Base-by-base conservation (phyloP, 2,329 filamentous ascomycete species). In the Alternaria brassicicola region DNA sequence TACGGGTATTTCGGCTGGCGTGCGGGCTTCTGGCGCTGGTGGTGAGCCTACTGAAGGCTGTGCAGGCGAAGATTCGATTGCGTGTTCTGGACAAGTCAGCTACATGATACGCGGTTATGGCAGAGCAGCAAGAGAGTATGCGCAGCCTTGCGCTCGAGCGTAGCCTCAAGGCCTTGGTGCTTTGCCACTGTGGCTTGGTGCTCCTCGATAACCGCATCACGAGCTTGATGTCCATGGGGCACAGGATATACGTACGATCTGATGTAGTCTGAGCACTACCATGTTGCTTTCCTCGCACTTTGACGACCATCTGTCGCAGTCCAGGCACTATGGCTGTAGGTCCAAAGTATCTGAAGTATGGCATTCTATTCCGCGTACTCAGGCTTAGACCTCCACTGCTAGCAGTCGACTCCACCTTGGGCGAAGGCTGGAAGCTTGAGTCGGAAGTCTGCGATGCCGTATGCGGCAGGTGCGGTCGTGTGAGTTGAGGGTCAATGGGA, bases 301-400 rank as follows among this genome's bases (percentile, higher is more conserved):
- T 88, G 57, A 90, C 88, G 25, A 96, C 91, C 91, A 96, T 96
- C 76, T 96, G 92, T 77, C 96, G 96, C 79, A 93, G 96, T 21
- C 92, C 92, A 1, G 92, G 92, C 51, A 95, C 91, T 70, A 96
- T 96, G 62, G 92, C 93, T 1, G 93, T 96, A 0, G 92, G 91
- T 0, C 92, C 93, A 73, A 96, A 95, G 77, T 95, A 96, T 59
- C 93, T 84, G 69, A 96, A 96, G 74, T 95, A 97, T 0, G 92
- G 92, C 63, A 96, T 91, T 52, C 89, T 85, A 70, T 89, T 85
- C 81, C 73, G 80, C 76, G 66, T 85, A 81, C 61, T 85, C 41
- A 81, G 73, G 65, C 75, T 81, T 52, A 78, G 58, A 17, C 60
- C 39, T n/a, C 52, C 47, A 19, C 56, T 62, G 60, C 61, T 54